phyloP scores from a whole-genome alignment of 2,329 filamentous ascomycete species.

The Penicillium sp. region DNA sequence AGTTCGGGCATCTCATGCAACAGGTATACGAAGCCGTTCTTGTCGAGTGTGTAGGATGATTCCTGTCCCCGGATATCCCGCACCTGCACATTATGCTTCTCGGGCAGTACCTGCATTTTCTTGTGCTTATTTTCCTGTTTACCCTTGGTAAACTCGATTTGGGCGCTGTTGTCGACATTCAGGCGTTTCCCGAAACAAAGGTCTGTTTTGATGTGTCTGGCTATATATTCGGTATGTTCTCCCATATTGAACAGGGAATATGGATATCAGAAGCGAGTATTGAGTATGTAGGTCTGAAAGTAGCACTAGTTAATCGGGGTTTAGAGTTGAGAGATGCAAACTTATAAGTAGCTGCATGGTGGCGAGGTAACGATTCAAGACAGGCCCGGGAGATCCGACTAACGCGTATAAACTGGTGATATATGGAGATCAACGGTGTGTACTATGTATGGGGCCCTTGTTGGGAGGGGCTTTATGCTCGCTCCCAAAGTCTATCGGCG shows the following conservation, averaged over 20 bases:
- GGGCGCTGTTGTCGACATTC: not conserved
- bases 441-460: not conserved
- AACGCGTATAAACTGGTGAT: constrained; percentile 14
- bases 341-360: not conserved
- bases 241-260: not conserved
- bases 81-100: not conserved
- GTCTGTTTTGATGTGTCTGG: constrained; percentile 1
- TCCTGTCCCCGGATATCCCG: constrained; percentile 42
- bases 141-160: not conserved
- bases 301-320: not conserved
- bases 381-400: not conserved
- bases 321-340: not conserved
- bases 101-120: not conserved
- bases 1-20: constrained; percentile 28
- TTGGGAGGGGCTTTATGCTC: not conserved
- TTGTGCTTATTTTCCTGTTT: not conserved
- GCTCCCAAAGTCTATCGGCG: not conserved
- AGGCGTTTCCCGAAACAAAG: constrained; percentile 5
- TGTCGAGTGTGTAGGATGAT: constrained; percentile 36
- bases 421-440: not conserved
- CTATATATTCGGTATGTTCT: not conserved
- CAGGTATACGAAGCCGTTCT: constrained; percentile 34
- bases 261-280: not conserved
- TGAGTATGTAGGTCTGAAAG: not conserved
- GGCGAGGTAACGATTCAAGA: not conserved